These are phyloP conservation scores for Apophysomyces elegans DNA, from an alignment of 371 early-diverging fungal genomes.

Conservation along the genomic window DNA sequence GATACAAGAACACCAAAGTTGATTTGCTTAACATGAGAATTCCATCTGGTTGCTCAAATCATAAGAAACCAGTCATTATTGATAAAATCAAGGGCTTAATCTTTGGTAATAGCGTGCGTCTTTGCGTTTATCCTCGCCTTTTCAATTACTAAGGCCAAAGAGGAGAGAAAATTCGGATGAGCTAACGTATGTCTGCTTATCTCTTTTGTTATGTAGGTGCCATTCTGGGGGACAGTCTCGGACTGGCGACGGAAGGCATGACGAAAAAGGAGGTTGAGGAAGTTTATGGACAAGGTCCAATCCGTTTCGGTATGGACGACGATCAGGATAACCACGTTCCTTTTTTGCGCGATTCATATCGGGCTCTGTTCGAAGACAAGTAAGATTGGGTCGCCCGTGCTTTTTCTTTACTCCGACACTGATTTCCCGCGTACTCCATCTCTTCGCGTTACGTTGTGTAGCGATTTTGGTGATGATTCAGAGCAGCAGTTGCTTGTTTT, in stretches of 20 bases:
- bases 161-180: not conserved
- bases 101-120: slow-evolving; percentile 39
- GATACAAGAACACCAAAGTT: slow-evolving; percentile 5
- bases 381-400: slow-evolving; percentile 16
- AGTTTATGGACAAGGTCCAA: slow-evolving; percentile 63
- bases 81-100: slow-evolving; percentile 55
- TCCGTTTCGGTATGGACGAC: slow-evolving; percentile 61
- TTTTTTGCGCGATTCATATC: slow-evolving; percentile 41
- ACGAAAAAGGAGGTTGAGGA: slow-evolving; percentile 41
- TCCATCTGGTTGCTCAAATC: slow-evolving; percentile 52
- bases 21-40: slow-evolving; percentile 34
- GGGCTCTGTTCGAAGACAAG: slow-evolving; percentile 51
- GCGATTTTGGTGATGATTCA: slow-evolving; percentile 73
- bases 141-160: not conserved
- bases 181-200: slow-evolving; percentile 9
- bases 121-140: not conserved
- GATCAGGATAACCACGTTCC: slow-evolving; percentile 34
- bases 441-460: slow-evolving; percentile 19
- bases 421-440: slow-evolving; percentile 11
- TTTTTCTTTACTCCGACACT: slow-evolving; percentile 20
- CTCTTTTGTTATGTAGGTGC: slow-evolving; percentile 46
- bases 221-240: slow-evolving; percentile 72
- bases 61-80: slow-evolving; percentile 37
- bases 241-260: slow-evolving; percentile 73
- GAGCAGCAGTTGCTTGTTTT: slow-evolving; percentile 67